Conservation (phyloP, 768 basidiomycete species). For the Rhodotorula paludigena region DNA sequence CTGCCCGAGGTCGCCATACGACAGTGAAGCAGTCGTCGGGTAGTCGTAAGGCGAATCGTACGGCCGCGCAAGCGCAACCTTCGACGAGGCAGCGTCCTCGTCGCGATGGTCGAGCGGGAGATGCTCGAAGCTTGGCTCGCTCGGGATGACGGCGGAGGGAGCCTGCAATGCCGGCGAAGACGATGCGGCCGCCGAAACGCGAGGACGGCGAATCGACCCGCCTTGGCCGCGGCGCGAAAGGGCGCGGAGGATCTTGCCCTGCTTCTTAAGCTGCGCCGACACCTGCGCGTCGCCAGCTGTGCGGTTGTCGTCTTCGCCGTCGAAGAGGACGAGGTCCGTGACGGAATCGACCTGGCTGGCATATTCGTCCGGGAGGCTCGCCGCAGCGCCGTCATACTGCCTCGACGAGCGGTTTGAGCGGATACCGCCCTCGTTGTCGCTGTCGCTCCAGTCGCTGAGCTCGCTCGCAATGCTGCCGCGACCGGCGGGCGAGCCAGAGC, state of each 20-base stretch:
- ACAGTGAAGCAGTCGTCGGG: not conserved
- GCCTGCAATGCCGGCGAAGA: not conserved
- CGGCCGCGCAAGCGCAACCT: not conserved
- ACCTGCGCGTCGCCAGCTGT: conserved; percentile 57
- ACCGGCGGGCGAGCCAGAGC: not conserved
- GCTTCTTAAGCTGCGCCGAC: conserved; percentile 56
- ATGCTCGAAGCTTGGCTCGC: conserved; percentile 17
- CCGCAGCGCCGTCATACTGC: conserved; percentile 2
- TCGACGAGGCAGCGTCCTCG: not conserved
- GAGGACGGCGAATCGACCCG: not conserved
- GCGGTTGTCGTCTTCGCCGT: conserved; percentile 64
- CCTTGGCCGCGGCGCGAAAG: conserved; percentile 48
- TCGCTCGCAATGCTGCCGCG: conserved; percentile 30
- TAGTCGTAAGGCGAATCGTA: conserved; percentile 1
- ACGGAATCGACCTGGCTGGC: conserved; percentile 45
- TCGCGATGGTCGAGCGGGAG: conserved; percentile 24
- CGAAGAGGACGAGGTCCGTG: conserved; percentile 69
- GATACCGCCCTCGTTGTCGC: conserved; percentile 9
- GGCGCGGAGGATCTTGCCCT: conserved; percentile 60
- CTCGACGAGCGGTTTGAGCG: conserved; percentile 1
- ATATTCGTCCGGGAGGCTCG: not conserved
- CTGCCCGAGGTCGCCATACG: conserved; percentile 13
- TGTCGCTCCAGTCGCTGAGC: conserved; percentile 30
- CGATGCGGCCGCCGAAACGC: too few relatives aligned
- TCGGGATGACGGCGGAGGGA: not conserved